phyloP scores from a whole-genome alignment of 2,329 filamentous ascomycete species.

The Monilinia vaccinii-corymbosi region DNA sequence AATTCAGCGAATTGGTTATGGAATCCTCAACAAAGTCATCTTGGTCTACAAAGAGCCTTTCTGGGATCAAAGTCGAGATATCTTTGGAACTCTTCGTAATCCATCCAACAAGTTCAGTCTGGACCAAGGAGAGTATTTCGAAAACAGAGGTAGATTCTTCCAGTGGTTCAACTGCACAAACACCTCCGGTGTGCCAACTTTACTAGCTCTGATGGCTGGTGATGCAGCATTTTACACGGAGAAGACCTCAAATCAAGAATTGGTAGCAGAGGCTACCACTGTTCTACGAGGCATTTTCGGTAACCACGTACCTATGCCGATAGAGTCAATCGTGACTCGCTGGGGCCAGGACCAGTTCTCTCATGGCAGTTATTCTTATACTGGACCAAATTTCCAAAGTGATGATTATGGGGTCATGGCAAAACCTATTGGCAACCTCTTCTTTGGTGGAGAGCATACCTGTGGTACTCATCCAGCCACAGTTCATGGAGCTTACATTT shows the following conservation, averaged over 20 bases:
- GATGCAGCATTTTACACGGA: slow-evolving; percentile 89
- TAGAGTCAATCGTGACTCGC: slow-evolving; percentile 81
- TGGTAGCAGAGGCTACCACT: slow-evolving; percentile 72
- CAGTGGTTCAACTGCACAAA: slow-evolving; percentile 95
- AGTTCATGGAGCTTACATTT: slow-evolving; percentile 92
- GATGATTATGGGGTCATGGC: slow-evolving; percentile 95
- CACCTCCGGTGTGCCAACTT: slow-evolving; percentile 76
- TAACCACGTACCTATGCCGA: slow-evolving; percentile 60
- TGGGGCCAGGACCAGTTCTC: slow-evolving; percentile 90
- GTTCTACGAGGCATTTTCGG: slow-evolving; percentile 72
- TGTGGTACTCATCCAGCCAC: slow-evolving; percentile 94
- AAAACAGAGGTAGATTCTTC: slow-evolving; percentile 83
- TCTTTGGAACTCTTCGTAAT: slow-evolving; percentile 83
- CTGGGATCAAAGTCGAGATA: slow-evolving; percentile 84
- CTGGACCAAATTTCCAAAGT: slow-evolving; percentile 69
- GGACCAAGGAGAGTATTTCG: slow-evolving; percentile 68
- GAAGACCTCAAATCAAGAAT: slow-evolving; percentile 59
- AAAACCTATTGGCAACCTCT: slow-evolving; percentile 70
- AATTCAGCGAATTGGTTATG: slow-evolving; percentile 80
- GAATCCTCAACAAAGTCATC: slow-evolving; percentile 90
- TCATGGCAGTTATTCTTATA: slow-evolving; percentile 91
- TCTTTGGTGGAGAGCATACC: slow-evolving; percentile 95
- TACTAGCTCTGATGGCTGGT: slow-evolving; percentile 91
- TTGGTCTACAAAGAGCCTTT: slow-evolving; percentile 83
- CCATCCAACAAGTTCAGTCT: slow-evolving; percentile 61